Percentiles rank a stretch among this genome's conserved stretches.
phyloP scores from a whole-genome alignment of 495 filamentous ascomycete genomes.

The Aspergillus bridgeri region DNA sequence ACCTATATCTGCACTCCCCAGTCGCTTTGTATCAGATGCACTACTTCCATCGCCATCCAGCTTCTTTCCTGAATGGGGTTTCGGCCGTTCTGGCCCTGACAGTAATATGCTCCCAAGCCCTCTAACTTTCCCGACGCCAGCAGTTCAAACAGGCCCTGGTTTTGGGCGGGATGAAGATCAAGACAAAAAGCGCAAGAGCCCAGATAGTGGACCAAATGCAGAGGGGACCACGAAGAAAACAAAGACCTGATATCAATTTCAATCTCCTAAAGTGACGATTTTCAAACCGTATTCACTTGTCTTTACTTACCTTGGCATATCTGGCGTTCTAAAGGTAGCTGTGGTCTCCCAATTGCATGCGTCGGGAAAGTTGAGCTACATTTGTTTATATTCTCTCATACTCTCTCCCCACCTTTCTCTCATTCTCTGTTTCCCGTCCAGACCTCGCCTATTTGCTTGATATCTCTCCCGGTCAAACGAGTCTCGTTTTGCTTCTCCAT shows the following conservation, averaged over 20 bases:
- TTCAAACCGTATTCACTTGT: constrained; percentile 7
- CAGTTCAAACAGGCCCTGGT: constrained; percentile 65
- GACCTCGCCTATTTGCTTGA: neutral
- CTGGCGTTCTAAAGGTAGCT: constrained; percentile 16
- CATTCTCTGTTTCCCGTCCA: neutral
- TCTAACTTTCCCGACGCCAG: constrained; percentile 85
- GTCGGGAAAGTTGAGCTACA: constrained; percentile 1
- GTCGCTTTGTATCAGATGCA: constrained; percentile 79
- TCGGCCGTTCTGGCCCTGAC: constrained; percentile 59
- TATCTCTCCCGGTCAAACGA: neutral
- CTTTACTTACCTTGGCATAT: constrained; percentile 16
- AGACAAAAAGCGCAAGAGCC: constrained; percentile 53
- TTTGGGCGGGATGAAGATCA: constrained; percentile 59
- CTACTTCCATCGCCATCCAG: constrained; percentile 82
- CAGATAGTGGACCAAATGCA: constrained; percentile 40
- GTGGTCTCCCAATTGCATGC: constrained; percentile 7
- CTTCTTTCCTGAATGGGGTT: constrained; percentile 92
- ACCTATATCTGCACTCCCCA: constrained; percentile 94
- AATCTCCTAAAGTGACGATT: constrained; percentile 8
- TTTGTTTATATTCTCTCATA: constrained; percentile 7
- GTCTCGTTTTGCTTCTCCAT: neutral
- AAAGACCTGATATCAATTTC: constrained; percentile 39
- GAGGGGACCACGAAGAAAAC: constrained; percentile 46
- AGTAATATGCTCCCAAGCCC: constrained; percentile 86
- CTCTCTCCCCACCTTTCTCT: constrained; percentile 5